phyloP scores from a whole-genome alignment of 1,284 basidiomycete species.

The Austroboletus niveus region DNA sequence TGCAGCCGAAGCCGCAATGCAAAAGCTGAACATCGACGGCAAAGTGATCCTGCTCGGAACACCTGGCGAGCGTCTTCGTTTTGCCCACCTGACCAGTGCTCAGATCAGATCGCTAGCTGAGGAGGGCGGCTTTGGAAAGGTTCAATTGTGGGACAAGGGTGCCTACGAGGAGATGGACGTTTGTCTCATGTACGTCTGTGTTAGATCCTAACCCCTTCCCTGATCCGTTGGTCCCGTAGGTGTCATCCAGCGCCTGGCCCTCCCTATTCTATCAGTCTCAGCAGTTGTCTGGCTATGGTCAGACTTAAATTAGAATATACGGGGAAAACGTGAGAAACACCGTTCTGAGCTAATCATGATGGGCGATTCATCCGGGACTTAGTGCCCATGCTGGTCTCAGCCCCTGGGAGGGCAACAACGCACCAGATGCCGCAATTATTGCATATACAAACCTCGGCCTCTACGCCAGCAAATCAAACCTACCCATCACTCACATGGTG shows the following conservation, averaged over 20 bases:
- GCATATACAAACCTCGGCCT: conserved; percentile 71
- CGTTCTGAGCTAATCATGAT: background rate
- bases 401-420: conserved; percentile 76
- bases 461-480: conserved; percentile 75
- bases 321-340: conserved; percentile 52
- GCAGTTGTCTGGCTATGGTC: conserved; percentile 52
- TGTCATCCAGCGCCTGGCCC: conserved; percentile 65
- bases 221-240: conserved; percentile 33
- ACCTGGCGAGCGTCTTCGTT: conserved; percentile 45
- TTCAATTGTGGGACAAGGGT: conserved; percentile 57
- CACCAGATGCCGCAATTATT: conserved; percentile 74
- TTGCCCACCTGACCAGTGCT: background rate
- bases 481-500: conserved; percentile 61
- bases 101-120: conserved; percentile 47
- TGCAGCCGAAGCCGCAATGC: conserved; percentile 56
- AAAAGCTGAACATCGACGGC: conserved; percentile 58
- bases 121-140: conserved; percentile 73
- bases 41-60: conserved; percentile 75
- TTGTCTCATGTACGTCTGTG: conserved; percentile 57
- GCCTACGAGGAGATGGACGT: conserved; percentile 69
- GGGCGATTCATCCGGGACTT: background rate
- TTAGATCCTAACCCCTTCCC: background rate
- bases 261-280: conserved; percentile 50
- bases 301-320: conserved; percentile 50
- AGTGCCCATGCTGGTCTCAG: conserved; percentile 69